Base-by-base conservation (phyloP, 495 filamentous ascomycete genomes). In the Penicillium dipodomyicola region DNA sequence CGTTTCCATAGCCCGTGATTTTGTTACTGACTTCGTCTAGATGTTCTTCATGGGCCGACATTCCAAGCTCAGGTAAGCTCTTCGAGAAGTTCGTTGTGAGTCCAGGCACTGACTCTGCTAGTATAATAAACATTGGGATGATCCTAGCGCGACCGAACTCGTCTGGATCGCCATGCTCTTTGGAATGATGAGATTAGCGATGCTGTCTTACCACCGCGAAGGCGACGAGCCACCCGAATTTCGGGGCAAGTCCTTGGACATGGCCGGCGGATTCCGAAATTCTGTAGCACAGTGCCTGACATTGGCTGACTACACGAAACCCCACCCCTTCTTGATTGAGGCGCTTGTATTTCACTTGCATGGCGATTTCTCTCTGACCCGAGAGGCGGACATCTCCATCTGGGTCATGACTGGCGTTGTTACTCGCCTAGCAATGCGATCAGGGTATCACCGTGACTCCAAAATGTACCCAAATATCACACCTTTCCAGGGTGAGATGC, bases 361-460 rank as follows among this genome's bases (percentile, higher is more conserved):
- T 65, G 87, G 89, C 32, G 90, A 96, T 72, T 88, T 88, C 63
- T 82, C 83, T 17, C 82, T 89, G 53, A 87, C 84, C 43, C 86
- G 84, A 73, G 91, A 96, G 60, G 82, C 88, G 11, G 92, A 97
- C 56, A 77, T 88, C 10, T 87, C 86, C 11, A 77, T 95, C 10
- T 95, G 92, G 87, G 77, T 96, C 45, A 81, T 94, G 52, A 80
- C 84, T 8, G 88, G 90, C 20, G 83, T 95, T 63, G 84, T 96
- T 57, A 85, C 89, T 23, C 85, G 93, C 54, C 74, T 96, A 52
- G 90, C 93, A 10, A 91, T 97, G 80, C 82, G 90, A 25, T 96
- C 96, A 90, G 94, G 94, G 45, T 95, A 96, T 57, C 94, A 99
- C 65, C 84, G 95, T 53, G 94, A 99, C 68, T 84, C 90, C 14